Percentiles rank a stretch among this genome's conserved stretches.
These are phyloP conservation scores for Colletotrichum navitas DNA, from an alignment of 2,329 filamentous ascomycete species.

Conservation along the genomic window DNA sequence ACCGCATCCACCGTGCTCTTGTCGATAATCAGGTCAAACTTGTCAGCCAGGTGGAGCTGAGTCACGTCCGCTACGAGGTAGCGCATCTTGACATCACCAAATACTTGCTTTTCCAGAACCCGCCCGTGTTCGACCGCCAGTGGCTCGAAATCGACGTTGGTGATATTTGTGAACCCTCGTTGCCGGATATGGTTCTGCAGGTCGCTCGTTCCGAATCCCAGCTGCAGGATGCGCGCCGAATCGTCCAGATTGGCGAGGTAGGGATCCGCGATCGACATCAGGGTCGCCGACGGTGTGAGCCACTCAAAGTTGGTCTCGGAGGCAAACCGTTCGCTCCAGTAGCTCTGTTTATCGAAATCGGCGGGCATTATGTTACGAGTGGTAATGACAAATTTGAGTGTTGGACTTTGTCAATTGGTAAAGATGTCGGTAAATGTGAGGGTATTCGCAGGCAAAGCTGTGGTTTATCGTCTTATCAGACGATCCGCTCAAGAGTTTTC, in stretches of 20 bases:
- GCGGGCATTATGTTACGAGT: slow-evolving; percentile 15
- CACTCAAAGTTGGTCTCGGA: slow-evolving; percentile 62
- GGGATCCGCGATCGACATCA: slow-evolving; percentile 56
- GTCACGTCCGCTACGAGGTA: slow-evolving; percentile 63
- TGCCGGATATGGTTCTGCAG: slow-evolving; percentile 61
- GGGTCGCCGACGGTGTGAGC: slow-evolving; percentile 57
- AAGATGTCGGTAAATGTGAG: slow-evolving; percentile 2
- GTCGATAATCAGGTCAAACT: slow-evolving; percentile 60
- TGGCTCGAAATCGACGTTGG: slow-evolving; percentile 65
- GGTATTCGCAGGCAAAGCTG: slow-evolving; percentile 1
- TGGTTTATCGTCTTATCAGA: slow-evolving; percentile 13
- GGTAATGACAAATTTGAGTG: neutral
- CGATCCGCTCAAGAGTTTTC: slow-evolving; percentile 32
- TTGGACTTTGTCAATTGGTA: neutral
- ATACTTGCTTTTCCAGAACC: slow-evolving; percentile 54
- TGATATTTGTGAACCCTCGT: slow-evolving; percentile 57
- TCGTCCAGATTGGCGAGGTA: slow-evolving; percentile 49
- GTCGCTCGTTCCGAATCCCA: slow-evolving; percentile 65
- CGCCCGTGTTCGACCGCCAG: slow-evolving; percentile 59
- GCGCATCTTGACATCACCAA: slow-evolving; percentile 58
- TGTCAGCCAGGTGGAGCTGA: slow-evolving; percentile 46
- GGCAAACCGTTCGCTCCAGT: slow-evolving; percentile 62
- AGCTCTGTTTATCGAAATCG: slow-evolving; percentile 64
- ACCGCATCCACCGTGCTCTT: slow-evolving; percentile 65
- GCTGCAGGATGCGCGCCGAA: slow-evolving; percentile 56